Conservation (phyloP, 352 stramenopile species). For the Globisporangium nunn region DNA sequence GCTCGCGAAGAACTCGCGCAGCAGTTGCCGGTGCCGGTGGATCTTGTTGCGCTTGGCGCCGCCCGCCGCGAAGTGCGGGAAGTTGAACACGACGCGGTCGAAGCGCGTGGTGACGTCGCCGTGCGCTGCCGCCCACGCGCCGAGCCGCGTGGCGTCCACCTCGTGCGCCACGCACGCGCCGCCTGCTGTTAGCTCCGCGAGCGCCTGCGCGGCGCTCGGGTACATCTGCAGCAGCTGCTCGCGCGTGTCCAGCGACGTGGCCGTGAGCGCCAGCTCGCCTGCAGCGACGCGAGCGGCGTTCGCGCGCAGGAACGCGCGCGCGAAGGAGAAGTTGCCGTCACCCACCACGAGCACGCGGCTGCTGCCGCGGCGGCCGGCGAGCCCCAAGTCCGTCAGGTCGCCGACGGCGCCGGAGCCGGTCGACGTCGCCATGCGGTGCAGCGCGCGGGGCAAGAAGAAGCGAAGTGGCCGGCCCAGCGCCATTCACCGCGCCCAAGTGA, state of each 20-base stretch:
- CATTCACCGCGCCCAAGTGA: not conserved
- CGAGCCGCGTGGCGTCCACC: slow-evolving; percentile 66
- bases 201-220: slow-evolving; percentile 38
- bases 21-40: slow-evolving; percentile 68
- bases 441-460: not conserved
- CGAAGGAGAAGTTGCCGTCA: slow-evolving; percentile 84
- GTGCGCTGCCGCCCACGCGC: slow-evolving; percentile 20
- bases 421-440: not conserved
- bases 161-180: slow-evolving; percentile 52
- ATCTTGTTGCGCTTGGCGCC: slow-evolving; percentile 81
- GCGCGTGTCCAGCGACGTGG: slow-evolving; percentile 62
- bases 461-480: not conserved
- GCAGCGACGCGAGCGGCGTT: slow-evolving; percentile 20
- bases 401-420: slow-evolving; percentile 7
- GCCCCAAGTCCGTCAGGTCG: slow-evolving; percentile 54
- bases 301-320: slow-evolving; percentile 56
- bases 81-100: slow-evolving; percentile 85
- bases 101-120: slow-evolving; percentile 13
- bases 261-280: slow-evolving; percentile 29
- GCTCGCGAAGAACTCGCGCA: slow-evolving; percentile 73
- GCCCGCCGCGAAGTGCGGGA: slow-evolving; percentile 75
- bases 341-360: slow-evolving; percentile 60
- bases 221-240: slow-evolving; percentile 73
- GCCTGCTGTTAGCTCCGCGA: slow-evolving; percentile 43
- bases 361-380: slow-evolving; percentile 7